Base-by-base conservation (phyloP, 345 rosid genomes). In the Populus deltoides region DNA sequence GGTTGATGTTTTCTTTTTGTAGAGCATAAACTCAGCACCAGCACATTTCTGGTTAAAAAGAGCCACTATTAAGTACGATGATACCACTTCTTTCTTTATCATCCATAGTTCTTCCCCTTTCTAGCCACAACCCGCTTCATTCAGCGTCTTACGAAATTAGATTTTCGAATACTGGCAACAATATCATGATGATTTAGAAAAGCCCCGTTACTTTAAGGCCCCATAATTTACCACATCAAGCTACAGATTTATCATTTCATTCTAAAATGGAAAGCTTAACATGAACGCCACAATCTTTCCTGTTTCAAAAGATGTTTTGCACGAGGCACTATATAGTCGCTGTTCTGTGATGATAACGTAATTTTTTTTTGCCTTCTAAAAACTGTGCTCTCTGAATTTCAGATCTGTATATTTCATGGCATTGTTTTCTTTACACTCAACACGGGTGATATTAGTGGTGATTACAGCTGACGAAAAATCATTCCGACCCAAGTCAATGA, bases 381-480 rank as follows among this genome's bases (percentile, higher is more conserved):
- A 62, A n/a, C 55, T 39, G 2, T 18, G 27, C 18, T 75, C 71
- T 45, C 71, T 47, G n/a, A 22, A 43, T 70, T 43, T 17, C 62
- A 18, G 55, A 43, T 47, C 70, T 31, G 35, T 71, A 33, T 18
- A 13, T 24, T 45, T 75, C 39, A 39, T 71, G 53, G 25, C 25
- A 20, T 38, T 66, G 55, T 76, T 70, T 51, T 70, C 55, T 70
- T 76, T 78, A 74, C 57, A 84, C 79, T 15, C 5, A n/a, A 57
- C 27, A 66, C n/a, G 33, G 49, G 20, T 22, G 65, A 41, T 24
- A 22, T 22, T 68, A 27, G 68, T 39, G 45, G 22, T 11, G 75
- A 57, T 62, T 2, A 29, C 31, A 67, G 45, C 45, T 12, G 45
- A 41, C 3, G 45, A 41, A 41, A 41, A 41, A 10, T 10, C 45